Evolutionary conservation across 2,329 filamentous ascomycete genomes (phyloP), one percentile per base, ranked within the genome.

Genomic region (Trichoderma afroharzianum): DNA sequence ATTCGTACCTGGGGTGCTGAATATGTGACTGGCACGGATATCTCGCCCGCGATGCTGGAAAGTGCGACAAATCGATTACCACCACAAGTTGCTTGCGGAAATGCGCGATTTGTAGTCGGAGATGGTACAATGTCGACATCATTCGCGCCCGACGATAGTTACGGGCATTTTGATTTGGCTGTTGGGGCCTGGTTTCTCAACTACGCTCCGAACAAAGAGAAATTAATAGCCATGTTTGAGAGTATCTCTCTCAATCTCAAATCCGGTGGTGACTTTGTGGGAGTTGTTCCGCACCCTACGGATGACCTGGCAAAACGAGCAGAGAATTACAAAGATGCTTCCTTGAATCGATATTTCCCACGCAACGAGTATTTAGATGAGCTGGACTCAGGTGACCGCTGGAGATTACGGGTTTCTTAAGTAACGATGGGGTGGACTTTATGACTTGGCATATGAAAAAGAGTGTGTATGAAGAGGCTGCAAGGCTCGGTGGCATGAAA

Each of bases 181-280:
- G 53, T 68, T 43, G 71, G 59, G 1, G 71, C 43, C 14, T 73
- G 72, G 72, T 72, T 73, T 24, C 67, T 73, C 11, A 73, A 73
- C 58, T 73, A 74, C 32, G 70, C 72, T 3, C 2, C 33, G 9
- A 36, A 8, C 15, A 62, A 59, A 26, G 50, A 32, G 5, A 32
- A 67, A 24, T 18, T 74, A 28, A 43, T 66, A 26, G 21, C 62
- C 21, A 73, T 73, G 73, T 73, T 73, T 30, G 6, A 59, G 11
- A 71, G 15, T 32, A 70, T 74, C 3, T 63, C 73, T 5, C 21
- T 71, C 24, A 74, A 73, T 50, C 73, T 74, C 36, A 68, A 63
- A 47, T n/a, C 58, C 1, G 63, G 33, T 47, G 73, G 73, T n/a
- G 26, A 63, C 18, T 74, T 74, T 30, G 39, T 73, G 6, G 73